A percentile compares a stretch with the other conserved stretches of the same genome.
Conservation (phyloP, 2,329 filamentous ascomycete genomes). For the Calonectria montana region DNA sequence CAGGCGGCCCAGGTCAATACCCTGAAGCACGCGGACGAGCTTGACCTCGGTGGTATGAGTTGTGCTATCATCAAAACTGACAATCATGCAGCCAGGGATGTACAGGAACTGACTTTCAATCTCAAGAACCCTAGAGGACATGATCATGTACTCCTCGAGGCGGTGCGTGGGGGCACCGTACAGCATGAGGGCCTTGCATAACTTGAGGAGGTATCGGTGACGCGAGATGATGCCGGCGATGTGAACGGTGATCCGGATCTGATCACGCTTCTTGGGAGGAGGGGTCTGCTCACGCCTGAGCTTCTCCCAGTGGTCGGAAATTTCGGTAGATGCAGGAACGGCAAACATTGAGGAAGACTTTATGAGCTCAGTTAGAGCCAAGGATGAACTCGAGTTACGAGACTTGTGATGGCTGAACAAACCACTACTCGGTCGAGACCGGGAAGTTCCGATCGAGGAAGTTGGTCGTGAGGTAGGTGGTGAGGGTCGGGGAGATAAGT, state of each 20-base stretch:
- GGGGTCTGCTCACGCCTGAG: slow-evolving; percentile 53
- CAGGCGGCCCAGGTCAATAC: slow-evolving; percentile 79
- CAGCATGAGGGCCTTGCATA: slow-evolving; percentile 88
- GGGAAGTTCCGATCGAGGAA: slow-evolving; percentile 49
- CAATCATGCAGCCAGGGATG: slow-evolving; percentile 92
- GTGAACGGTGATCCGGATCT: slow-evolving; percentile 63
- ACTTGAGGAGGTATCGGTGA: slow-evolving; percentile 84
- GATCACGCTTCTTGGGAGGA: slow-evolving; percentile 51
- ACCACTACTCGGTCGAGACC: slow-evolving; percentile 51
- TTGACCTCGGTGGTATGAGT: slow-evolving; percentile 86
- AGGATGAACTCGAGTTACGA: slow-evolving; percentile 55
- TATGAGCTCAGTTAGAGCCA: slow-evolving; percentile 62
- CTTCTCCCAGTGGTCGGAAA: slow-evolving; percentile 59
- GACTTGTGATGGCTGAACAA: slow-evolving; percentile 57
- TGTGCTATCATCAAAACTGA: slow-evolving; percentile 82
- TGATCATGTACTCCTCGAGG: slow-evolving; percentile 90
- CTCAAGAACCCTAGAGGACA: slow-evolving; percentile 88
- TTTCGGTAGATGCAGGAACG: slow-evolving; percentile 57
- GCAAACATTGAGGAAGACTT: slow-evolving; percentile 66
- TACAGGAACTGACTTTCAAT: slow-evolving; percentile 93
- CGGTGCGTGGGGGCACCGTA: slow-evolving; percentile 93
- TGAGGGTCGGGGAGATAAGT: slow-evolving; percentile 55
- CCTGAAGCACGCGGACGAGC: slow-evolving; percentile 75
- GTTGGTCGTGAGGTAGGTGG: slow-evolving; percentile 54
- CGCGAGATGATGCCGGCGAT: slow-evolving; percentile 79